These are phyloP conservation scores for Apiotrichum domesticum DNA, from an alignment of 1,284 basidiomycete genomes.

Conservation along the genomic window DNA sequence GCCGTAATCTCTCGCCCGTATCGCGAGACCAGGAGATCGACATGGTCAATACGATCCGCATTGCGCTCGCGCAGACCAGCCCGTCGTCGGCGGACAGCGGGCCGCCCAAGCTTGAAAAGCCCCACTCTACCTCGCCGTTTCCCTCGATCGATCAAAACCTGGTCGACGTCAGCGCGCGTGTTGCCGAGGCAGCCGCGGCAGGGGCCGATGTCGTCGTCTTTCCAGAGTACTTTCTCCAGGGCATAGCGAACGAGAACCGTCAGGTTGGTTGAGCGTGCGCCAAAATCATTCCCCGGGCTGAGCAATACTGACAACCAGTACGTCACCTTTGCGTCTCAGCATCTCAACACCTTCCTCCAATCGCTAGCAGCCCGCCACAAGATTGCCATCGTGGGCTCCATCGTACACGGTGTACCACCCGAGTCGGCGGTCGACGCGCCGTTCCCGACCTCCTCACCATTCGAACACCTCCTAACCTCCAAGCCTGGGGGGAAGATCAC, in stretches of 20 bases:
- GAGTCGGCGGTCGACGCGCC: slow-evolving; percentile 1
- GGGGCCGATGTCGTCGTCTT: slow-evolving; percentile 42
- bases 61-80: slow-evolving; percentile 42
- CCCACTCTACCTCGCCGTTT: slow-evolving; percentile 22
- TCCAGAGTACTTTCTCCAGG: slow-evolving; percentile 47
- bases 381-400: slow-evolving; percentile 35
- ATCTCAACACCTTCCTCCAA: slow-evolving; percentile 25
- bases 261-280: slow-evolving; percentile 27
- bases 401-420: slow-evolving; percentile 30
- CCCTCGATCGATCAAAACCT: slow-evolving; percentile 28
- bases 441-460: slow-evolving; percentile 23
- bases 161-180: slow-evolving; percentile 12
- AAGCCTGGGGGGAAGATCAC: slow-evolving; percentile 4
- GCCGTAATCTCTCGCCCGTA: no score
- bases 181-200: slow-evolving; percentile 21
- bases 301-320: slow-evolving; percentile 23
- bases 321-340: slow-evolving; percentile 30
- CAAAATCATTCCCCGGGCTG: neutral
- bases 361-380: slow-evolving; percentile 25
- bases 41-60: slow-evolving; percentile 11
- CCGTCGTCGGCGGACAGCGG: slow-evolving; percentile 14
- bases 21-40: no score
- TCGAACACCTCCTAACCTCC: slow-evolving; percentile 27
- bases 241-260: slow-evolving; percentile 33
- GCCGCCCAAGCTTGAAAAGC: slow-evolving; percentile 12